A percentile compares a stretch with the other conserved stretches of the same genome.
Conservation (phyloP, 306 rosid species). For the Trifolium pratense region DNA sequence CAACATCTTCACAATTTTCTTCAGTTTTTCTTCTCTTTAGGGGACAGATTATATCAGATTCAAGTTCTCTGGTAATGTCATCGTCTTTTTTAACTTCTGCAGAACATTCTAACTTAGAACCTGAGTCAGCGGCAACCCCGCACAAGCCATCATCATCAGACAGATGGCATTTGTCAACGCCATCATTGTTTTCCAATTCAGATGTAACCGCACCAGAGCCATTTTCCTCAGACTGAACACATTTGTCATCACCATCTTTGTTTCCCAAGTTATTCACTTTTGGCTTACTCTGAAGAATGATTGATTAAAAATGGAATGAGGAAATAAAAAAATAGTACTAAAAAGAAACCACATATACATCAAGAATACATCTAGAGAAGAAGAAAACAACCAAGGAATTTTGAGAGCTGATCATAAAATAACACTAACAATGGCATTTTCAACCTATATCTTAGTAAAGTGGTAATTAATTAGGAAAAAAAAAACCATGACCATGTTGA, state of each 20-base stretch:
- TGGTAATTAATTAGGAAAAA: background rate
- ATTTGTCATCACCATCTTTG: constrained; percentile 46
- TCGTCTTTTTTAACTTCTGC: constrained; percentile 49
- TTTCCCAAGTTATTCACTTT: constrained; percentile 51
- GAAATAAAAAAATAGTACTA: constrained; percentile 3
- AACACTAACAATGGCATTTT: background rate
- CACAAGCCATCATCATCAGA: constrained; percentile 57
- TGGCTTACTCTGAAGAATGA: constrained; percentile 27
- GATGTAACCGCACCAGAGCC: constrained; percentile 7
- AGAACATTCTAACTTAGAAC: constrained; percentile 53
- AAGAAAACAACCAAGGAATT: background rate
- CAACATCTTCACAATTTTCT: constrained; percentile 42
- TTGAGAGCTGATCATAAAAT: background rate
- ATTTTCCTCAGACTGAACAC: constrained; percentile 42
- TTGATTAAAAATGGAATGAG: constrained; percentile 24
- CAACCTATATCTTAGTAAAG: background rate
- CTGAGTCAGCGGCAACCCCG: constrained; percentile 45
- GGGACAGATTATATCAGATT: constrained; percentile 56
- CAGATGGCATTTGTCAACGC: constrained; percentile 37
- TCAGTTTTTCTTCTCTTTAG: constrained; percentile 68
- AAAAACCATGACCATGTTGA: background rate
- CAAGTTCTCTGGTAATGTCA: constrained; percentile 44
- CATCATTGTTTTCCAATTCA: constrained; percentile 48
- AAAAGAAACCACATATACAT: background rate
- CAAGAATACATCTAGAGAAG: background rate